Percentiles rank a stretch among this genome's conserved stretches.
These are phyloP conservation scores for Bryoglossum gracile DNA, from an alignment of 495 filamentous ascomycete species.

Conservation along the genomic window DNA sequence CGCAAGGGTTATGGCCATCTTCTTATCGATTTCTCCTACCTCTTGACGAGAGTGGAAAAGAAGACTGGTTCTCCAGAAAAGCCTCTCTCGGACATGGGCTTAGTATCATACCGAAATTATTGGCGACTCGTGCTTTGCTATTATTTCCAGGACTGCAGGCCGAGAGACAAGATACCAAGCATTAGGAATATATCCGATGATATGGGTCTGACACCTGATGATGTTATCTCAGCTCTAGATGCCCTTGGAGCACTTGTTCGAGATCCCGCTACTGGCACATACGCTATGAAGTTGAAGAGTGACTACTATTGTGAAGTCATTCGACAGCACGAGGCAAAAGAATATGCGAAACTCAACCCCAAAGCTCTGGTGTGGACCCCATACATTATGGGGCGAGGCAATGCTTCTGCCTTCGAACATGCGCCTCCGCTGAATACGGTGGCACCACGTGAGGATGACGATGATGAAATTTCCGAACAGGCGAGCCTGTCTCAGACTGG, in stretches of 20 bases:
- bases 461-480: slow-evolving; percentile 31
- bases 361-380: slow-evolving; percentile 90
- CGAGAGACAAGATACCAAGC: slow-evolving; percentile 34
- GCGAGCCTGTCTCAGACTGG: slow-evolving; percentile 19
- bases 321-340: slow-evolving; percentile 75
- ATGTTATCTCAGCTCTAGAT: slow-evolving; percentile 89
- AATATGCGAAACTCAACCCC: slow-evolving; percentile 77
- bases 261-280: slow-evolving; percentile 80
- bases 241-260: slow-evolving; percentile 79
- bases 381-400: slow-evolving; percentile 87
- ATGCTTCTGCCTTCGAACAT: slow-evolving; percentile 76
- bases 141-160: slow-evolving; percentile 40
- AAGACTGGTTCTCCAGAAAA: slow-evolving; percentile 97
- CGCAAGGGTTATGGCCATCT: slow-evolving; percentile 95
- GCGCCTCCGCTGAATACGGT: slow-evolving; percentile 78
- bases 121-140: slow-evolving; percentile 88
- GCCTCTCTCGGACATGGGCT: slow-evolving; percentile 92
- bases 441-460: slow-evolving; percentile 71
- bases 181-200: slow-evolving; percentile 78
- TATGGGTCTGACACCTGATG: slow-evolving; percentile 93
- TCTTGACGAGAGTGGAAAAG: slow-evolving; percentile 84
- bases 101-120: slow-evolving; percentile 95
- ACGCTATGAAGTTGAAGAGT: slow-evolving; percentile 81
- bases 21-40: slow-evolving; percentile 96
- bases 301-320: slow-evolving; percentile 79